Evolutionary conservation across 176 grass and related monocot species (phyloP).

Genomic region (Bonia amplexicaulis): DNA sequence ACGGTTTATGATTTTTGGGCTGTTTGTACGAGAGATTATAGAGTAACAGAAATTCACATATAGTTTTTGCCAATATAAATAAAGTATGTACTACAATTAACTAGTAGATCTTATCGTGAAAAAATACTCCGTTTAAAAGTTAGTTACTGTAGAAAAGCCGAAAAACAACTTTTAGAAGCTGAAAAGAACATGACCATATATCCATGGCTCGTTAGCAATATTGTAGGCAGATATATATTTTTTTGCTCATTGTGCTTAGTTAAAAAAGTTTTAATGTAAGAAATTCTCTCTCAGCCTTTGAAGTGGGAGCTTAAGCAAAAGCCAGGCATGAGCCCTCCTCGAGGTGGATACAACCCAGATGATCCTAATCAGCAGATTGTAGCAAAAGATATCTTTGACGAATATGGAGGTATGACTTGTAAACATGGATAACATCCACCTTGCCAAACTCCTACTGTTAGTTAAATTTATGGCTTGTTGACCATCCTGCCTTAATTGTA

Average conservation of each 20-base stretch:
- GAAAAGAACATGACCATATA: too few species aligned
- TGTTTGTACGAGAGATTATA: too few species aligned
- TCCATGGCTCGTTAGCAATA: too few species aligned
- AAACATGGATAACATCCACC: not conserved
- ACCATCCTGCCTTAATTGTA: not conserved
- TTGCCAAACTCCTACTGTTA: not conserved
- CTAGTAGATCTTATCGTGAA: too few species aligned
- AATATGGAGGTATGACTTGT: slow-evolving; percentile 81
- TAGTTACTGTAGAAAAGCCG: too few species aligned
- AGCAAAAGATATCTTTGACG: slow-evolving; percentile 94
- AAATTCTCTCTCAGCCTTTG: slow-evolving; percentile 51
- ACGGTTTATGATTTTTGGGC: too few species aligned
- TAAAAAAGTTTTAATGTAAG: slow-evolving; percentile 7
- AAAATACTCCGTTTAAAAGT: too few species aligned
- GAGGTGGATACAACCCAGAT: slow-evolving; percentile 76
- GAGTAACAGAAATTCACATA: too few species aligned
- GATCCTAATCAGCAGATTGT: slow-evolving; percentile 99
- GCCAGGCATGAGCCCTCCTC: slow-evolving; percentile 91
- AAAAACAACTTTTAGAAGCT: too few species aligned
- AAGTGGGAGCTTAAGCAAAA: slow-evolving; percentile 99
- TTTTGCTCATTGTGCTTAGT: not conserved
- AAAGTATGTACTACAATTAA: too few species aligned
- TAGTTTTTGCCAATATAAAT: too few species aligned
- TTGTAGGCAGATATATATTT: not conserved
- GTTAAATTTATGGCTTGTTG: not conserved